Conservation (phyloP, 129 eudicot species). For the Flaveria brownii region DNA sequence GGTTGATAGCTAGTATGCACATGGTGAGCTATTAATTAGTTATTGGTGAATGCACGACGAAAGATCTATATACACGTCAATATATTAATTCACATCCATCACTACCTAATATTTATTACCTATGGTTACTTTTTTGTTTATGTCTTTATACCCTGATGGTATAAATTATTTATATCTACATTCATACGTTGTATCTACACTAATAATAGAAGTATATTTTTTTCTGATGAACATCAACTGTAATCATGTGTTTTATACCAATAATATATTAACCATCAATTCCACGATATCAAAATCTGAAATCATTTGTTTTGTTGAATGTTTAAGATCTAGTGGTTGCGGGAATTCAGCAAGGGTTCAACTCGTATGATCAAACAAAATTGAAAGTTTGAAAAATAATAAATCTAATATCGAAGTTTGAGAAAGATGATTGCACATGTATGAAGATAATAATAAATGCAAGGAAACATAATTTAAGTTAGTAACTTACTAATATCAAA, state of each 20-base stretch:
- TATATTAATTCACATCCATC: not conserved
- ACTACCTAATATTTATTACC: not conserved
- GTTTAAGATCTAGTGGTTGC: constrained; percentile 3
- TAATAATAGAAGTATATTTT: no score
- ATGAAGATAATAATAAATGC: constrained; percentile 7
- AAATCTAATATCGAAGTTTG: not conserved
- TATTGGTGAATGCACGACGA: not conserved
- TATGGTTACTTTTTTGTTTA: not conserved
- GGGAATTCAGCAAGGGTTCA: not conserved
- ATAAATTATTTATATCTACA: not conserved
- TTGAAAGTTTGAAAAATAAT: not conserved
- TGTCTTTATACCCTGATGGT: not conserved
- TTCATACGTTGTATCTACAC: no score
- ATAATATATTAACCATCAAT: not conserved
- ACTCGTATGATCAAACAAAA: not conserved
- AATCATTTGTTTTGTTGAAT: not conserved
- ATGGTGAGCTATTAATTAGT: constrained; percentile 8
- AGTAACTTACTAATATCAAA: constrained; percentile 8
- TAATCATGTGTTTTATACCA: not conserved
- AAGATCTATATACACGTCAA: constrained; percentile 8
- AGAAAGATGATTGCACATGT: constrained; percentile 27
- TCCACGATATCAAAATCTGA: not conserved
- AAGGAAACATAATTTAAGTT: constrained; percentile 7
- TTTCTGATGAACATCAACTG: not conserved
- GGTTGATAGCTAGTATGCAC: constrained; percentile 21